phyloP scores from a whole-genome alignment of 352 stramenopile genomes.

The Hyaloperonospora brassicae region DNA sequence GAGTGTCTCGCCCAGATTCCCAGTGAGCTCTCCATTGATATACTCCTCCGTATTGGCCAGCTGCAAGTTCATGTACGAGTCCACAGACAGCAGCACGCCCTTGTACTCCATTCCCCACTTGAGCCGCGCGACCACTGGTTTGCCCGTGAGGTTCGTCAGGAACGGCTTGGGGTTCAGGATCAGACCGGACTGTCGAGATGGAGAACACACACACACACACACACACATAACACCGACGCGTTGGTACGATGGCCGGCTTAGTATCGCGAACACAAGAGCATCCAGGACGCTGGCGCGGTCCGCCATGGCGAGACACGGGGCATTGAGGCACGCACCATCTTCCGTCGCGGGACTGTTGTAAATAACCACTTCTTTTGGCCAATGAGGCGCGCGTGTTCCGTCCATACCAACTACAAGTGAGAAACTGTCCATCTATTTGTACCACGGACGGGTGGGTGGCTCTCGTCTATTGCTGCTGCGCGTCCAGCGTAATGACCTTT shows the following conservation, averaged over 20 bases:
- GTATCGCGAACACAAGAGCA: neutral
- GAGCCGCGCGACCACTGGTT: slow-evolving; percentile 93
- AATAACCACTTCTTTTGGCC: slow-evolving; percentile 15
- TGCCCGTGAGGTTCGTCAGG: slow-evolving; percentile 90
- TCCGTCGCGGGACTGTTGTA: slow-evolving; percentile 16
- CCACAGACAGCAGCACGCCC: slow-evolving; percentile 88
- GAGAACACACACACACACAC: slow-evolving; percentile 7
- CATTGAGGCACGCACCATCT: slow-evolving; percentile 19
- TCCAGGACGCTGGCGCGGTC: neutral
- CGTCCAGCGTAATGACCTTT: slow-evolving; percentile 44
- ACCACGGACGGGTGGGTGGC: neutral
- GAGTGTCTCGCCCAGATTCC: slow-evolving; percentile 95
- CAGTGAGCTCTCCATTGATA: slow-evolving; percentile 94
- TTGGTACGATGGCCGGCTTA: neutral
- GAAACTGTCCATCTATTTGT: neutral
- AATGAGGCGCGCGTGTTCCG: slow-evolving; percentile 8
- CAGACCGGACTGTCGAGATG: slow-evolving; percentile 52
- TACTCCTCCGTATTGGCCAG: slow-evolving; percentile 96
- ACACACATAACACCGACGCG: slow-evolving; percentile 2
- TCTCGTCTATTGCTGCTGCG: slow-evolving; percentile 16
- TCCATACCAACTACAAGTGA: slow-evolving; percentile 3
- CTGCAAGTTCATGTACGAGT: slow-evolving; percentile 99
- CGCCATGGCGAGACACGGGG: no score
- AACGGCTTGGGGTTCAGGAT: slow-evolving; percentile 96
- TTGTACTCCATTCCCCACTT: slow-evolving; percentile 99